These are phyloP conservation scores for Quercus gilva DNA, from an alignment of 306 rosid genomes.

Conservation along the genomic window DNA sequence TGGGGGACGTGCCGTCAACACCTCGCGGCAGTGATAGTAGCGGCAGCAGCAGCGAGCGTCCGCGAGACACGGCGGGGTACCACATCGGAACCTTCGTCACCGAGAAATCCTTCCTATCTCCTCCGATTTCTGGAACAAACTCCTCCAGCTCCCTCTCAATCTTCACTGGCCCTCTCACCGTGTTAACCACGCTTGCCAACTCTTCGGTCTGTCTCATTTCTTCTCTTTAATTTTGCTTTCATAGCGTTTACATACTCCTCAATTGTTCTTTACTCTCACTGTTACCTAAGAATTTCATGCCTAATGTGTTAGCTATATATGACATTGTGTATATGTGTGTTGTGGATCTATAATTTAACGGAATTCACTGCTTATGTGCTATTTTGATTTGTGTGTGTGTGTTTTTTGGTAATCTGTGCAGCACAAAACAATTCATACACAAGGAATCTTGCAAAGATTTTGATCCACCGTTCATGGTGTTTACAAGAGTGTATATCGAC, in stretches of 20 bases:
- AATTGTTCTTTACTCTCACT: too few species aligned
- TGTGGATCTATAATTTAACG: too few species aligned
- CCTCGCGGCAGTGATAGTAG: constrained; percentile 32
- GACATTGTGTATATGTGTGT: too few species aligned
- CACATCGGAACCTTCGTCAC: constrained; percentile 81
- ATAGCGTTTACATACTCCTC: background rate
- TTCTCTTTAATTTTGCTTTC: constrained; percentile 7
- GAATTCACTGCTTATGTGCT: background rate
- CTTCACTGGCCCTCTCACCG: constrained; percentile 74
- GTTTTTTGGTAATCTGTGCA: constrained; percentile 23
- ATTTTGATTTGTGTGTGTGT: background rate
- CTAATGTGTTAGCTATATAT: too few species aligned
- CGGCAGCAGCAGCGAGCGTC: constrained; percentile 31
- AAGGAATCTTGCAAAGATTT: constrained; percentile 88
- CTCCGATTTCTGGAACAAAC: constrained; percentile 90
- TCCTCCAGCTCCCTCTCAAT: constrained; percentile 78
- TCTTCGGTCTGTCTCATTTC: constrained; percentile 36
- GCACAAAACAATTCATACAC: constrained; percentile 71
- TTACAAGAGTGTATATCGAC: constrained; percentile 74
- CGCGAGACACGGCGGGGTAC: constrained; percentile 81
- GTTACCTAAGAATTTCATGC: too few species aligned
- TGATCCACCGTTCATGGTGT: constrained; percentile 77
- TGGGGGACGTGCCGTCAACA: constrained; percentile 90
- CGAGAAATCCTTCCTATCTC: constrained; percentile 67
- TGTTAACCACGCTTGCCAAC: constrained; percentile 82